Conservation (phyloP, 2,329 filamentous ascomycete genomes). For the Botrytis squamosa region DNA sequence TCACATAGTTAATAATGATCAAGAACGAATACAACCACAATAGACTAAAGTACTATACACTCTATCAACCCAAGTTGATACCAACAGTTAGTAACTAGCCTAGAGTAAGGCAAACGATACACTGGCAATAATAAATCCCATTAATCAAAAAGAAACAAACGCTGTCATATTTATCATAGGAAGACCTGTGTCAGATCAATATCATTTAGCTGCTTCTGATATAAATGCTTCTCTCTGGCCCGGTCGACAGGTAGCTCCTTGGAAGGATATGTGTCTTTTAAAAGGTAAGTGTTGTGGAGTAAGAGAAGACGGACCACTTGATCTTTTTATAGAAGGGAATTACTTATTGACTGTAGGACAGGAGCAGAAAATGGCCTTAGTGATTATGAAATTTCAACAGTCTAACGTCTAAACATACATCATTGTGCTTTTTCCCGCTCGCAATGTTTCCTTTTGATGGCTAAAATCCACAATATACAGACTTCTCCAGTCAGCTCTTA, state of each 20-base stretch:
- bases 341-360: neutral
- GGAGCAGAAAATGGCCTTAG: neutral
- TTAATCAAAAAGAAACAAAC: neutral
- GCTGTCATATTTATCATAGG: rapidly evolving
- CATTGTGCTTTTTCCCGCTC: neutral
- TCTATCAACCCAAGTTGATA: too few species aligned
- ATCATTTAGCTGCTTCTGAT: neutral
- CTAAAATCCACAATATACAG: neutral
- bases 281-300: neutral
- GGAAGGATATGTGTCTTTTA: neutral
- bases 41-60: too few species aligned
- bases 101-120: neutral
- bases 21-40: too few species aligned
- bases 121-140: rapidly evolving
- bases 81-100: rapidly evolving
- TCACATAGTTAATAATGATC: too few species aligned
- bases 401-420: neutral
- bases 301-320: neutral
- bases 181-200: neutral
- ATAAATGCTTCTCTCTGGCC: neutral
- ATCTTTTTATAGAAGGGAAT: neutral
- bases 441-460: too few species aligned
- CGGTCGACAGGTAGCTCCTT: neutral
- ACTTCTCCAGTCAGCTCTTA: neutral
- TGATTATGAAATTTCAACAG: neutral